phyloP scores from a whole-genome alignment of 371 early-diverging fungal genomes.

The Mucor irregularis region DNA sequence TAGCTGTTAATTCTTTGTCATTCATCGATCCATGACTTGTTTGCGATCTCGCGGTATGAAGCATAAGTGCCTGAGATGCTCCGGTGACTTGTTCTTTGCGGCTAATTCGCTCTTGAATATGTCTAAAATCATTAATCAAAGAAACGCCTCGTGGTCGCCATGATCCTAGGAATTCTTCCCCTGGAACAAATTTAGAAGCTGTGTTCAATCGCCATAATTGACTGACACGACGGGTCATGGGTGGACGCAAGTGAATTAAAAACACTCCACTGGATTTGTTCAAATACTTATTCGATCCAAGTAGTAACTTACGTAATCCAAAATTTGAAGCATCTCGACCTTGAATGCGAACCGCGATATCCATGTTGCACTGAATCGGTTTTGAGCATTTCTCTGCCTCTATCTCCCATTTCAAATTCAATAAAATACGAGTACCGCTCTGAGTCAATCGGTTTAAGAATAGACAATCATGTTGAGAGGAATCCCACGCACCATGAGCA shows the following conservation, averaged over 20 bases:
- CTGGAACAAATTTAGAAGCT: slow-evolving; percentile 73
- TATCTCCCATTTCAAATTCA: slow-evolving; percentile 64
- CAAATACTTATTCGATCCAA: slow-evolving; percentile 34
- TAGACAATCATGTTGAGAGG: slow-evolving; percentile 75
- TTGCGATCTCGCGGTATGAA: slow-evolving; percentile 26
- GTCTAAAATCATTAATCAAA: slow-evolving; percentile 61
- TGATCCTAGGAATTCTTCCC: slow-evolving; percentile 71
- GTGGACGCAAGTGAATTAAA: slow-evolving; percentile 57
- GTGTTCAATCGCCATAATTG: slow-evolving; percentile 79
- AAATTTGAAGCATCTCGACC: slow-evolving; percentile 49
- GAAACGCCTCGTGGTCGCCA: slow-evolving; percentile 81
- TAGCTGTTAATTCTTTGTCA: not conserved
- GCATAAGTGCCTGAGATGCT: slow-evolving; percentile 30
- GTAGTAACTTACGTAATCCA: slow-evolving; percentile 42
- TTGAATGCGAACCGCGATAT: slow-evolving; percentile 63
- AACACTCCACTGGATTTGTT: slow-evolving; percentile 57
- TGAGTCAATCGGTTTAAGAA: slow-evolving; percentile 72
- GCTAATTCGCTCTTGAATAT: slow-evolving; percentile 40
- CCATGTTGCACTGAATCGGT: slow-evolving; percentile 62
- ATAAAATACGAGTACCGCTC: slow-evolving; percentile 55
- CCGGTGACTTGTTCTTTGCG: slow-evolving; percentile 38
- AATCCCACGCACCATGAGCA: slow-evolving; percentile 84
- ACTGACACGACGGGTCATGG: slow-evolving; percentile 56
- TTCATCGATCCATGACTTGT: slow-evolving; percentile 26
- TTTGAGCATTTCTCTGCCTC: slow-evolving; percentile 59